Evolutionary conservation across 169 alveolate genomes (phyloP), one percentile per base, ranked within the genome.

Genomic region (Plasmodium coatneyi): DNA sequence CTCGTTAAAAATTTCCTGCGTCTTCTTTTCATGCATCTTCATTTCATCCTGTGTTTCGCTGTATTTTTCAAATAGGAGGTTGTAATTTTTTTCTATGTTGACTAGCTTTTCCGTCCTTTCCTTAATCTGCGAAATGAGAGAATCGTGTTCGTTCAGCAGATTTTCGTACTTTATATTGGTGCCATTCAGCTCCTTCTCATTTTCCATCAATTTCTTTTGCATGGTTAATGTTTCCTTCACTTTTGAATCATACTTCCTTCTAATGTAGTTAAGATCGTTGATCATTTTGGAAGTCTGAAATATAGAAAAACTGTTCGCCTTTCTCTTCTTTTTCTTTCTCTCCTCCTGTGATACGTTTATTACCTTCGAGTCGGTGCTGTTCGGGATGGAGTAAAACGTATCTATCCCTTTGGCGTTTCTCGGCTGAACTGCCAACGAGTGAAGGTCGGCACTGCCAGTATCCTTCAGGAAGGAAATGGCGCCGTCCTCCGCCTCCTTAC

Each of bases 21-120:
- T 81, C 56, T 91, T 91, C 32, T 91, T 60, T 91, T 91, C 95
- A 22, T 91, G 95, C 95, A 91, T 91, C 46, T 91, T 91, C 34
- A 91, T 70, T 91, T 91, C 95, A 76, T 91, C 95, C 76, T 91
- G 91, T 71, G 83, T 91, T 91, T 91, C 95, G 34, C 80, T 91
- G 36, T 91, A 91, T 25, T 91, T 91, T 70, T 41, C 92, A 43
- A 91, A 91, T 49, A 91, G 25, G n/a, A 91, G n/a, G 56, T 91
- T 91, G 60, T 91, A 91, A 91, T 60, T 52, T 19, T 91, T 81
- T 91, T 91, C 95, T 6, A 91, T 91, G 43, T 6, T 81, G 12
- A 78, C 28, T 80, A 91, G 76, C 54, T 91, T 91, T 5, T 91
- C 95, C 19, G 86, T 91, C 74, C 95, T 91, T 81, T 91, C 95